Base-by-base conservation (phyloP, 192 early-diverging fungal species). In the Phycomyces blakesleeanus region DNA sequence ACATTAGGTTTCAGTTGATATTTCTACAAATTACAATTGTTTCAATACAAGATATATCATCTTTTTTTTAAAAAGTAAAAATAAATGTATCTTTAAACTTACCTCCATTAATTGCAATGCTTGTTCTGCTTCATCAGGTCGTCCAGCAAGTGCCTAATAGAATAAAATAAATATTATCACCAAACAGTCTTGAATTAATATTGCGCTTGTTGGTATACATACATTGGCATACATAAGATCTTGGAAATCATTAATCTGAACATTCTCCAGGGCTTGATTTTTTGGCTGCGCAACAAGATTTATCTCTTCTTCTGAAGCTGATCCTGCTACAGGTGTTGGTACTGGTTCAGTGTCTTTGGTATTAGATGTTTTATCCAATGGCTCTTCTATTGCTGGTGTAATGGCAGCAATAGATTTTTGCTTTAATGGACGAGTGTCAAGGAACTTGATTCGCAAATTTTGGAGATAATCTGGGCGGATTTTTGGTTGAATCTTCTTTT, bases 1-100 rank as follows among this genome's bases (percentile, higher is more conserved):
- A 85, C 61, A 64, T 88, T 84, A 9, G 93, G 91, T 61, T 78
- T 56, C 10, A 92, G 29, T 5, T 86, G 83, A 16, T 80, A 75
- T 51, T 83, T 77, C 47, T 77, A 63, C 70, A 92, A 54, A 0
- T 21, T 7, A 49, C 15, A 53, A 54, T 10, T 26, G 24, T 27
- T 27, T 25, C 29, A 37, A 20, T n/a, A 60, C n/a, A 12, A 22
- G 20, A 11, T 22, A 14, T 29, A 59, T 49, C n/a, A n/a, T n/a
- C n/a, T n/a, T n/a, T n/a, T n/a, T n/a, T n/a, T n/a, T n/a, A n/a
- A n/a, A n/a, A n/a, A n/a, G n/a, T n/a, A n/a, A n/a, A n/a, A n/a
- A n/a, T n/a, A n/a, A n/a, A n/a, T n/a, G n/a, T n/a, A n/a, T n/a
- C n/a, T n/a, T n/a, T n/a, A n/a, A n/a, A n/a, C n/a, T n/a, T 61